Evolutionary conservation across 768 basidiomycete genomes (phyloP).

Genomic region (Russula ochroleuca): DNA sequence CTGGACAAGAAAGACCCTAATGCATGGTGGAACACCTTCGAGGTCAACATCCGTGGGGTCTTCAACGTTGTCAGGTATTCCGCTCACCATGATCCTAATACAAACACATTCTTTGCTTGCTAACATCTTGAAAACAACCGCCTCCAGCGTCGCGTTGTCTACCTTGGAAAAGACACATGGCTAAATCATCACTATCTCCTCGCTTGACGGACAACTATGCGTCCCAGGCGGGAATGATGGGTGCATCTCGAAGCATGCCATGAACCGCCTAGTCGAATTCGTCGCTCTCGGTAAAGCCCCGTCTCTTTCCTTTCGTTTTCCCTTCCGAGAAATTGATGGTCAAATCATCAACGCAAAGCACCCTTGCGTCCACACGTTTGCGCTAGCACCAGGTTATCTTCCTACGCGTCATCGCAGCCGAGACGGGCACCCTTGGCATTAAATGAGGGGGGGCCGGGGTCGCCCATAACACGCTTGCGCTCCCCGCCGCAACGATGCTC

Average conservation of each 20-base stretch:
- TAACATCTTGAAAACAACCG: background rate
- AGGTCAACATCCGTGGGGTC: constrained; percentile 10
- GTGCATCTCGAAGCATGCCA: background rate
- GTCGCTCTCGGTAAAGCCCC: background rate
- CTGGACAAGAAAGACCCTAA: constrained; percentile 9
- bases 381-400: constrained; percentile 1
- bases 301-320: background rate
- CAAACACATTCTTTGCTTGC: too few relatives aligned
- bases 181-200: background rate
- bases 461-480: too few relatives aligned
- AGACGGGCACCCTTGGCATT: background rate
- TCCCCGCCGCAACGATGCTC: too few relatives aligned
- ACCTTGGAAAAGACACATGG: background rate
- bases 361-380: background rate
- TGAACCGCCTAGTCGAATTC: constrained; percentile 16
- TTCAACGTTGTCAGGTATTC: constrained; percentile 4
- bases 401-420: background rate
- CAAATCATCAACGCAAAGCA: background rate
- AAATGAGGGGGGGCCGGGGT: too few relatives aligned
- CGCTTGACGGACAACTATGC: background rate
- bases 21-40: constrained; percentile 11
- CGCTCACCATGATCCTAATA: too few relatives aligned
- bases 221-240: constrained; percentile 7
- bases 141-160: constrained; percentile 1
- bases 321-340: background rate